Evolutionary conservation across 108 stramenopile genomes (phyloP).

Genomic region (Pinguiococcus pyrenoidosus): DNA sequence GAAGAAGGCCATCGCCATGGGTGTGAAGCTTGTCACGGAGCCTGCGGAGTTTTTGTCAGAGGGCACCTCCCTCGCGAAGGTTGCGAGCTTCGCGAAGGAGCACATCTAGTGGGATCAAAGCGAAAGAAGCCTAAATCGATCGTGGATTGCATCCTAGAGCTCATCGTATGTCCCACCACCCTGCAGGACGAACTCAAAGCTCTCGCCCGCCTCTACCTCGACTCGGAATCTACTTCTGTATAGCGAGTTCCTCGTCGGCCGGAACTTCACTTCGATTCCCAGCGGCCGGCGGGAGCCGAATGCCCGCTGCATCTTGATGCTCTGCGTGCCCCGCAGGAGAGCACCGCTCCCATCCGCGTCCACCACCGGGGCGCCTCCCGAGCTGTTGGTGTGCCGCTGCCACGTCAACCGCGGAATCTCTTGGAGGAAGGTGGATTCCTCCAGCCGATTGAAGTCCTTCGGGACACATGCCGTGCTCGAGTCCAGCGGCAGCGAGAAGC

Average conservation of each 20-base stretch:
- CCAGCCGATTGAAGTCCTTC: constrained; percentile 24
- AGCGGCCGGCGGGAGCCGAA: constrained; percentile 11
- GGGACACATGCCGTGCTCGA: constrained; percentile 25
- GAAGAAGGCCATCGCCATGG: constrained; percentile 18
- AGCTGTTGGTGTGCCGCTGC: too few relatives aligned
- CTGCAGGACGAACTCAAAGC: constrained; percentile 28
- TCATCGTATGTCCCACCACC: constrained; percentile 30
- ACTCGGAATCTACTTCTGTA: constrained; percentile 38
- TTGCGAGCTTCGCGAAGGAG: too few relatives aligned
- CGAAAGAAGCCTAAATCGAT: too few relatives aligned
- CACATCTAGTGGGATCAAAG: too few relatives aligned
- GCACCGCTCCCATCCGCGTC: too few relatives aligned
- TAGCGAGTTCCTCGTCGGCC: constrained; percentile 17
- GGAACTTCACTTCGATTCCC: constrained; percentile 19
- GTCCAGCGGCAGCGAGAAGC: constrained; percentile 19
- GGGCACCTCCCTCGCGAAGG: too few relatives aligned
- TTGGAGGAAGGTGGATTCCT: constrained; percentile 10
- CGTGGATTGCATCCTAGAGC: too few relatives aligned
- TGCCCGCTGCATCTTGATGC: too few relatives aligned
- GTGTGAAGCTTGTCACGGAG: constrained; percentile 11
- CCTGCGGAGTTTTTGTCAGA: constrained; percentile 1
- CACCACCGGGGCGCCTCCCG: too few relatives aligned
- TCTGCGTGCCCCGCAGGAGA: too few relatives aligned
- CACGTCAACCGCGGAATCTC: constrained; percentile 5
- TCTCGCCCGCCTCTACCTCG: constrained; percentile 17